Evolutionary conservation across 129 eudicot species (phyloP).

Genomic region (Saussurea involucrata): DNA sequence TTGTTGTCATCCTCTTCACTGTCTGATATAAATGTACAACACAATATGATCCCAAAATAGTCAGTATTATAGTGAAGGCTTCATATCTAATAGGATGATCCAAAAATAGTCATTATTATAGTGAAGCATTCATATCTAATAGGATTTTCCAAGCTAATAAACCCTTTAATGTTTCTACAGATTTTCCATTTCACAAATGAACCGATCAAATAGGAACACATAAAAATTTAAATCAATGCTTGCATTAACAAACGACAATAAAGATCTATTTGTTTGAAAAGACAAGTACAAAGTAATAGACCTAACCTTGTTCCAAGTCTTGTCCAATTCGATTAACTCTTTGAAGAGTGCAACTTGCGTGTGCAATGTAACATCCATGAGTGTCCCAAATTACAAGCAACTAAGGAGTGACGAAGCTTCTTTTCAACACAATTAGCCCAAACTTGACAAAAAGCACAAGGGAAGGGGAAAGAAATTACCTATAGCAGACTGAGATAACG

Average conservation of each 20-base stretch:
- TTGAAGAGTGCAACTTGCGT: constrained; percentile 93
- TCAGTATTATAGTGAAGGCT: constrained; percentile 4
- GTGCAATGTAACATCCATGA: constrained; percentile 15
- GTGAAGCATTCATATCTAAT: too few relatives aligned
- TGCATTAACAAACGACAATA: neutral
- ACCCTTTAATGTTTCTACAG: neutral
- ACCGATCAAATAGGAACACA: neutral
- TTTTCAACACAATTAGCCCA: too few relatives aligned
- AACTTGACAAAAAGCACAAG: too few relatives aligned
- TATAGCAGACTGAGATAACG: too few relatives aligned
- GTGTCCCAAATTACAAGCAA: neutral
- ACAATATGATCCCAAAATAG: constrained; percentile 12
- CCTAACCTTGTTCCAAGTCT: constrained; percentile 70
- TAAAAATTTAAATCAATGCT: neutral
- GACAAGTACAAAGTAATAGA: neutral
- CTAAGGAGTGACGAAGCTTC: neutral
- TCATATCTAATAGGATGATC: too few relatives aligned
- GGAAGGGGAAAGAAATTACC: too few relatives aligned
- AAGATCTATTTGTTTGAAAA: neutral
- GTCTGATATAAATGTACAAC: constrained; percentile 34
- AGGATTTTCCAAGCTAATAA: neutral
- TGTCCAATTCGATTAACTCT: constrained; percentile 91
- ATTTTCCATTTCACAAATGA: neutral
- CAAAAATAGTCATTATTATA: too few relatives aligned
- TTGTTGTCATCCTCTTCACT: constrained; percentile 44